Conservation (phyloP, 352 stramenopile species). For the Phytophthora brassicae region DNA sequence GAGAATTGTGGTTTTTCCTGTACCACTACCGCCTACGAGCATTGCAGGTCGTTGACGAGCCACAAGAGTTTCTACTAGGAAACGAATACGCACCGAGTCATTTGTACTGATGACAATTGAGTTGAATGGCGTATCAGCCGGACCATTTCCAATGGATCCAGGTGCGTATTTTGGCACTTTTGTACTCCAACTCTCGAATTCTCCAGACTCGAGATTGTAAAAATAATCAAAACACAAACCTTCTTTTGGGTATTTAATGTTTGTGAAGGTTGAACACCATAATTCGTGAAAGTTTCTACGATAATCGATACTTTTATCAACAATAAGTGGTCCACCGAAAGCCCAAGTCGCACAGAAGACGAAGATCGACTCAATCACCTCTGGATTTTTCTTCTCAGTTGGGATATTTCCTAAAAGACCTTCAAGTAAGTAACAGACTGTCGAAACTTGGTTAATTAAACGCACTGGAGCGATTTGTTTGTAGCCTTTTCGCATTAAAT, state of each 20-base stretch:
- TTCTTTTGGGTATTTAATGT: conserved; percentile 95
- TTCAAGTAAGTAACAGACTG: conserved; percentile 96
- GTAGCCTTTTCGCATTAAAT: conserved; percentile 94
- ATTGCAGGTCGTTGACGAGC: conserved; percentile 93
- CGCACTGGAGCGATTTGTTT: conserved; percentile 94
- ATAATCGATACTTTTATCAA: conserved; percentile 91
- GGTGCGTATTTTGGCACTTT: conserved; percentile 92
- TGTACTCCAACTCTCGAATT: conserved; percentile 93
- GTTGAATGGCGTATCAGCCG: conserved; percentile 95
- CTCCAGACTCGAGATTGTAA: conserved; percentile 92
- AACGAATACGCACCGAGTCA: conserved; percentile 95
- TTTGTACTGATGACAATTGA: conserved; percentile 96
- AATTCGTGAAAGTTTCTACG: conserved; percentile 90
- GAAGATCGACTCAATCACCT: conserved; percentile 96
- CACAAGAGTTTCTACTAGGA: conserved; percentile 94
- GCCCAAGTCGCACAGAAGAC: conserved; percentile 96
- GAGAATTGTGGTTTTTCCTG: conserved; percentile 97
- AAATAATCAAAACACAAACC: conserved; percentile 97
- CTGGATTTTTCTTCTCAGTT: conserved; percentile 90
- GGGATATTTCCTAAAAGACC: conserved; percentile 86
- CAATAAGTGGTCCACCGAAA: conserved; percentile 94
- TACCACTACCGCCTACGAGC: conserved; percentile 95
- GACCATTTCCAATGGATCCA: conserved; percentile 90
- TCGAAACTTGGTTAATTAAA: conserved; percentile 96
- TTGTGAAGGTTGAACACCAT: conserved; percentile 80